Evolutionary conservation across 2,329 filamentous ascomycete species (phyloP), one percentile per base, ranked within the genome.

Genomic region (Parastagonospora avenae): DNA sequence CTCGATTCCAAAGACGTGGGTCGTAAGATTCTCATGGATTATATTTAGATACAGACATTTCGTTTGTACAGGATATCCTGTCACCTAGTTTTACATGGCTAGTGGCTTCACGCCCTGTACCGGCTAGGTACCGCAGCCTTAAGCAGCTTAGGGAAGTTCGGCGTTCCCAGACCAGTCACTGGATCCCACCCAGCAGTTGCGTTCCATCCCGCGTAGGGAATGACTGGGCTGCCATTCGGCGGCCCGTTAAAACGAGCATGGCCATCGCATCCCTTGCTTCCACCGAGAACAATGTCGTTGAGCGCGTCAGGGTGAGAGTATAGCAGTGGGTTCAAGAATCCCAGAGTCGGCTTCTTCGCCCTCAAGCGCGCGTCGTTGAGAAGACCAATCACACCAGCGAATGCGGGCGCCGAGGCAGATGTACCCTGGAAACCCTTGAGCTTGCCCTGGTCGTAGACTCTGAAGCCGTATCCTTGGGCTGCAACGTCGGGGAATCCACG

Each of bases 401-500:
- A 82, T 0, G 82, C 74, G 0, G 87, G 87, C 1, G 83, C 73
- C 1, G 85, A 79, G 48, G 82, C 80, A 28, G 76, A 80, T 0
- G 79, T 82, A 4, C 60, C 57, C 27, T 75, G 64, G 28, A 60
- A 68, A 5, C 71, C 68, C 52, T 74, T 70, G 51, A 76, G 67
- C 10, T 74, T 60, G 5, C 76, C 68, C 28, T 72, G 70, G 55
- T 78, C 80, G 48, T 71, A 64, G 67, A 64, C 68, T 2, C 46
- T 19, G 46, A 59, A 67, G 1, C 56, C 51, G 2, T 41, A 40
- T 27, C 85, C 87, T 50, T 83, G 81, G 2, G 82, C 81, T 1
- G 85, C 80, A n/a, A 89, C 77, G 54, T 88, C 85, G 0, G 85
- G 85, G 56, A 84, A 82, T 0, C 76, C 86, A 53, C 85, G 79